Evolutionary conservation across 2,329 filamentous ascomycete genomes (phyloP).

Genomic region (Talaromyces pinophilus): DNA sequence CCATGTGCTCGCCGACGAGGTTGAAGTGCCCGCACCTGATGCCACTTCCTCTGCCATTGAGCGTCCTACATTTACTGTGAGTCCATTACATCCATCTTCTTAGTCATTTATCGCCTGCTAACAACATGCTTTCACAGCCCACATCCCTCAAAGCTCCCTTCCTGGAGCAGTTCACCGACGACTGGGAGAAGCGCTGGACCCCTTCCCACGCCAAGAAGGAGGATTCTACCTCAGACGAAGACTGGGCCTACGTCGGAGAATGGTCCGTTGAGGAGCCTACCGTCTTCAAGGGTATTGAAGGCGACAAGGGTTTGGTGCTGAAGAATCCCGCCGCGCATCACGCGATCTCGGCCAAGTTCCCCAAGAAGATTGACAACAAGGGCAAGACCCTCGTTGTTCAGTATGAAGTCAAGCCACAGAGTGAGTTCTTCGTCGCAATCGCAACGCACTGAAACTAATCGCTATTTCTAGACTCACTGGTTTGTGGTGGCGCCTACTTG

Average conservation of each 20-base stretch:
- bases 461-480: slow-evolving; percentile 72
- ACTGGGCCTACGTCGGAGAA: slow-evolving; percentile 96
- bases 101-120: slow-evolving; percentile 8
- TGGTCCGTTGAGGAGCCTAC: slow-evolving; percentile 95
- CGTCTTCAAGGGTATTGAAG: slow-evolving; percentile 87
- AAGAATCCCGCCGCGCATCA: slow-evolving; percentile 98
- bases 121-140: slow-evolving; percentile 60
- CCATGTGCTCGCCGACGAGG: slow-evolving; percentile 68
- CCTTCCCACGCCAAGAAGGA: slow-evolving; percentile 97
- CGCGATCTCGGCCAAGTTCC: slow-evolving; percentile 98
- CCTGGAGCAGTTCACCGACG: slow-evolving; percentile 97
- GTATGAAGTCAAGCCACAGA: slow-evolving; percentile 99
- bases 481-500: slow-evolving; percentile 98
- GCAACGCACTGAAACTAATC: slow-evolving; percentile 33
- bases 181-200: slow-evolving; percentile 93
- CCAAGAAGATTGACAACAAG: slow-evolving; percentile 95
- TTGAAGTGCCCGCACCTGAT: slow-evolving; percentile 58
- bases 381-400: slow-evolving; percentile 95
- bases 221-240: slow-evolving; percentile 74
- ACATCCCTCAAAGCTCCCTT: slow-evolving; percentile 88
- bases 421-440: slow-evolving; percentile 56
- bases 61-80: slow-evolving; percentile 84
- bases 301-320: slow-evolving; percentile 94
- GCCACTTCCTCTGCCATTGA: slow-evolving; percentile 62
- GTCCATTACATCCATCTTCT: slow-evolving; percentile 40